Conservation (phyloP, 371 early-diverging fungal genomes). For the Syncephalastrum racemosum region DNA sequence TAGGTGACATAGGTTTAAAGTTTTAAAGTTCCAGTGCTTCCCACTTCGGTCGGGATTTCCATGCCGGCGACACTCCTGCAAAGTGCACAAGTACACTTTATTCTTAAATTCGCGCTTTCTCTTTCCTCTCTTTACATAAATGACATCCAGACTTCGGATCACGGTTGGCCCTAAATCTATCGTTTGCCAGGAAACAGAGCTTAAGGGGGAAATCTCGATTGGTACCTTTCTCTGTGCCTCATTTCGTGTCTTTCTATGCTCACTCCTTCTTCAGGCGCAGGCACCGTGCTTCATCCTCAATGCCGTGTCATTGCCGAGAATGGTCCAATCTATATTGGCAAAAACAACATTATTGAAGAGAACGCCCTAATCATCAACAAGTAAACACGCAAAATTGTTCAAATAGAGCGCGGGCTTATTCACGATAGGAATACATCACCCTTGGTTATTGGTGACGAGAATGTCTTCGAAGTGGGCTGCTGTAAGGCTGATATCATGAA, state of each 20-base stretch:
- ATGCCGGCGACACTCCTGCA: too few relatives aligned
- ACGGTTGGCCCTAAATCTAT: constrained; percentile 54
- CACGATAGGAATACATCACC: constrained; percentile 41
- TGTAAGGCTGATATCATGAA: constrained; percentile 38
- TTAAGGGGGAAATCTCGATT: constrained; percentile 60
- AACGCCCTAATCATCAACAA: constrained; percentile 71
- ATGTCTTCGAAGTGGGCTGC: constrained; percentile 76
- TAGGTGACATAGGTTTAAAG: too few relatives aligned
- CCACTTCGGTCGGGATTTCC: too few relatives aligned
- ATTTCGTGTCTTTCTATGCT: not conserved
- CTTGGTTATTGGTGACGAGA: constrained; percentile 73
- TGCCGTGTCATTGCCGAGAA: constrained; percentile 69
- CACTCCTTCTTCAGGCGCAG: constrained; percentile 13
- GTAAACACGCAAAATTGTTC: constrained; percentile 31
- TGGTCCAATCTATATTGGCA: constrained; percentile 74
- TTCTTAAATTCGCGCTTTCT: too few relatives aligned
- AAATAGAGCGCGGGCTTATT: not conserved
- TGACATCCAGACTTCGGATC: constrained; percentile 33
- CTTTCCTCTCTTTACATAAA: too few relatives aligned
- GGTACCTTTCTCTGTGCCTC: constrained; percentile 33
- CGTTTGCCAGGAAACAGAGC: constrained; percentile 68
- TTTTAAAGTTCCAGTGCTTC: too few relatives aligned
- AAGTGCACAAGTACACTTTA: too few relatives aligned
- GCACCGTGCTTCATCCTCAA: constrained; percentile 78
- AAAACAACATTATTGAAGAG: constrained; percentile 76